Evolutionary conservation across 75 land plant genomes (phyloP).

Genomic region (Sequoiadendron giganteum): DNA sequence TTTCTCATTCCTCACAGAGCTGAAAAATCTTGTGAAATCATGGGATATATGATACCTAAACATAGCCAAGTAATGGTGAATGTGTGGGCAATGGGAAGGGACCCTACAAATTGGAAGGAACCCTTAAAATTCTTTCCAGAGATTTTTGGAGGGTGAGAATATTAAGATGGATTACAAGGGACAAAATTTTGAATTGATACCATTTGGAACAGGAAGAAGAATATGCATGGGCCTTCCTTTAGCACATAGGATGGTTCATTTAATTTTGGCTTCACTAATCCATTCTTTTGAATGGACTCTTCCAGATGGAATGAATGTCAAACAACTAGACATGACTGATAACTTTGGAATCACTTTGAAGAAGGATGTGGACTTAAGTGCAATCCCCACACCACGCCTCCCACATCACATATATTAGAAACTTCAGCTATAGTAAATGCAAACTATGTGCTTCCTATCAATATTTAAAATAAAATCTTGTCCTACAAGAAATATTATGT

Average conservation of each 20-base stretch:
- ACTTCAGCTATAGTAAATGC: no score
- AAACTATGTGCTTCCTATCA: no score
- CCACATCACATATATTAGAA: not conserved
- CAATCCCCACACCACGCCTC: not conserved
- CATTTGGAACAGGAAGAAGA: not conserved
- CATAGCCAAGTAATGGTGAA: not conserved
- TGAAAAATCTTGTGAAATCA: not conserved
- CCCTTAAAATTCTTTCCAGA: conserved; percentile 9
- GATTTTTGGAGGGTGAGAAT: not conserved
- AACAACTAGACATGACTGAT: not conserved
- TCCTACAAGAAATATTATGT: no score
- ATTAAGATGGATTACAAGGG: not conserved
- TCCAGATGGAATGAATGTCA: not conserved
- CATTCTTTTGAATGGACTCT: not conserved
- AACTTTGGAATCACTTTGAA: not conserved
- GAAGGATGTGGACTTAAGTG: not conserved
- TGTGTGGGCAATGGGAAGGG: conserved; percentile 4
- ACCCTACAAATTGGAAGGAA: not conserved
- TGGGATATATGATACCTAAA: not conserved
- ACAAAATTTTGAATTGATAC: not conserved
- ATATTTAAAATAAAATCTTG: no score
- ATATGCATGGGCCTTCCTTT: not conserved
- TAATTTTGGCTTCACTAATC: not conserved
- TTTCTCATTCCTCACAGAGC: not conserved
- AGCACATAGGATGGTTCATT: not conserved